A percentile compares a stretch with the other conserved stretches of the same genome.
phyloP scores from a whole-genome alignment of 345 rosid genomes.

The Arabidopsis thaliana region TAIR10.1 NC_003071.7:11122001-11122500 shows the following conservation, averaged over 20 bases:
- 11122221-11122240: not conserved
- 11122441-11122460: too few species aligned
- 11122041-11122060: not conserved
- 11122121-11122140: not conserved
- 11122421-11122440: too few species aligned
- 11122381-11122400: too few species aligned
- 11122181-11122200: not conserved
- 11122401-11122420: too few species aligned
- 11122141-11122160: not conserved
- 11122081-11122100: conserved; percentile 15
- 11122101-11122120: not conserved
- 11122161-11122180: too few species aligned
- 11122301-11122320: not conserved
- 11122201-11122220: conserved; percentile 21
- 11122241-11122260: conserved; percentile 42
- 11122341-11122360: too few species aligned
- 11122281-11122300: conserved; percentile 45
- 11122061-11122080: not conserved
- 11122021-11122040: not conserved
- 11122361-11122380: not conserved
- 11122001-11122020: not conserved
- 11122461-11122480: too few species aligned
- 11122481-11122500: too few species aligned
- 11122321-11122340: not conserved
- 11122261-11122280: conserved; percentile 46